Base-by-base conservation (phyloP, 352 stramenopile species). In the Pythium diclinum region DNA sequence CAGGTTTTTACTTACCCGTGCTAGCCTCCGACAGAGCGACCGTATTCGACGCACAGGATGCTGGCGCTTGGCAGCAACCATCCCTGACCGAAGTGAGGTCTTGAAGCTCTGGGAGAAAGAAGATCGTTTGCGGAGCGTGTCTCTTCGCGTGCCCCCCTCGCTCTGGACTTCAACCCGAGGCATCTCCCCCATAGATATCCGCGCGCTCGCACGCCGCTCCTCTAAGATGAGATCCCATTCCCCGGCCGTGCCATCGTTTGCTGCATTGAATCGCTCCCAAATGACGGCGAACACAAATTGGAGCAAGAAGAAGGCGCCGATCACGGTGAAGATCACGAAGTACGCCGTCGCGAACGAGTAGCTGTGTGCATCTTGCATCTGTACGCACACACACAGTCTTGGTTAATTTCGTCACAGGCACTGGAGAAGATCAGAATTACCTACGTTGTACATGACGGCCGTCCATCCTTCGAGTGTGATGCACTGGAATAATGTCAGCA, bases 391-490 rank as follows among this genome's bases (percentile, higher is more conserved):
- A 34, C 10, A 34, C 23, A 13, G 5, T 14, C 19, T 14, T 2
- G 19, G 42, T 49, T n/a, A 49, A 10, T 10, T 11, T n/a, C n/a
- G n/a, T n/a, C n/a, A n/a, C n/a, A n/a, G n/a, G n/a, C n/a, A n/a
- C n/a, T n/a, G n/a, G 17, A 9, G 40, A 25, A 34, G 3, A 59
- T 21, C 2, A 7, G 9, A 21, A 36, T n/a, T 10, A 51, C 21
- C 72, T 65, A 96, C 79, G 52, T 85, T 83, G 56, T 94, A 88
- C 81, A 96, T 96, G 46, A 96, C 75, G 23, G 74, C 64, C 0
- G 74, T 88, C 91, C 91, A 97, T 1, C 91, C 91, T 75, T 97
- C 89, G 6, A 96, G 73, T 19, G 89, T 97, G 40, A 97, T 83
- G 19, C 78, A 78, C 65, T 96, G 87, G 54, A 97, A 95, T n/a